Conservation (phyloP, 148 eudicot species). For the Silene latifolia region DNA sequence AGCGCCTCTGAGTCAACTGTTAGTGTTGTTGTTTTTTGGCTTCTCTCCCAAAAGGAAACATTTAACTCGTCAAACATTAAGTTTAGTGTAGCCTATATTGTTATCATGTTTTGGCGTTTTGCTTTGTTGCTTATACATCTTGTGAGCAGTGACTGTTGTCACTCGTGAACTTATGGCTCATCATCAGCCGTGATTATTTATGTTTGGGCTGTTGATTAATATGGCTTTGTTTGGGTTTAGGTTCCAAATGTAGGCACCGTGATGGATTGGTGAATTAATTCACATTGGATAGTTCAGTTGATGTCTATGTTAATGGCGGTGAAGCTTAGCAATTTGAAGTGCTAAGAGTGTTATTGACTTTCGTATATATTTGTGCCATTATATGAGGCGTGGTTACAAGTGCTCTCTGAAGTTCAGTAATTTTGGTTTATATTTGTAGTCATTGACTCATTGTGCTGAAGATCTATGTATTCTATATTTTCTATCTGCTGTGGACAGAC, state of each 20-base stretch:
- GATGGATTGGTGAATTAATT: background rate
- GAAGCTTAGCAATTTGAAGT: background rate
- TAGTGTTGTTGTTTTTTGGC: background rate
- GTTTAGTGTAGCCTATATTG: background rate
- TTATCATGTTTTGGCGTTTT: background rate
- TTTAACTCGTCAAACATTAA: background rate
- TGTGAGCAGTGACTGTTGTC: background rate
- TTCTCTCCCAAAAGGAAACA: background rate
- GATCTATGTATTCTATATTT: background rate
- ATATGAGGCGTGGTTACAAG: background rate
- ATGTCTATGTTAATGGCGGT: too few species aligned
- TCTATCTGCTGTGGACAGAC: background rate
- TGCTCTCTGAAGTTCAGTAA: background rate
- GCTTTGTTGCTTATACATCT: background rate
- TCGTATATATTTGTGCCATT: too few species aligned
- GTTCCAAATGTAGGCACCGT: background rate
- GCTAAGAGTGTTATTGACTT: background rate
- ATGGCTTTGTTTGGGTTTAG: background rate
- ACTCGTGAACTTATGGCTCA: background rate
- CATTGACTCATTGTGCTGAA: background rate
- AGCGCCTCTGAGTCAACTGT: background rate
- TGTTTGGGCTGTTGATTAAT: background rate
- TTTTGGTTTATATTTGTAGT: background rate
- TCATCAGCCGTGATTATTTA: background rate
- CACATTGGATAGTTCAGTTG: background rate